phyloP scores from a whole-genome alignment of 2,329 filamentous ascomycete species.

The Colletotrichum sp. region DNA sequence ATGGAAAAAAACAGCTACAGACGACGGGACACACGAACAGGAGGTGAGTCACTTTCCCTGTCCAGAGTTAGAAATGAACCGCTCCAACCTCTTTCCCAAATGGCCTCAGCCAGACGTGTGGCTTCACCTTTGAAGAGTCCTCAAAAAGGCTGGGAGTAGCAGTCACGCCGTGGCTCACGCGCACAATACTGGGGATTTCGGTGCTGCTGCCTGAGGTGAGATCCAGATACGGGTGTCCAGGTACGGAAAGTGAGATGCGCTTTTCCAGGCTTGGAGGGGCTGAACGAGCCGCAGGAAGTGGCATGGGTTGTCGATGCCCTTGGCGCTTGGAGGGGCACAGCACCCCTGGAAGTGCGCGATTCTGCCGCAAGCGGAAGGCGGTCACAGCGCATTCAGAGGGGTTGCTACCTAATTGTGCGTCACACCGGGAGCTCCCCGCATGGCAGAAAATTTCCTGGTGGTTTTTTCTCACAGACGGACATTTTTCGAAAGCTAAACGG shows the following conservation, averaged over 20 bases:
- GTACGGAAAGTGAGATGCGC: background rate
- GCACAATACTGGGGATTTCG: background rate
- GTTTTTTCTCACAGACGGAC: background rate
- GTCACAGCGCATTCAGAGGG: background rate
- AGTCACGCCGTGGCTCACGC: background rate
- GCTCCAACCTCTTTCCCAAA: background rate
- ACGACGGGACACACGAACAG: background rate
- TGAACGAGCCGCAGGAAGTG: background rate
- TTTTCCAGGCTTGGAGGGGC: background rate
- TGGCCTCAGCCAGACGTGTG: conserved; percentile 1
- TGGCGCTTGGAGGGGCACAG: conserved; percentile 2
- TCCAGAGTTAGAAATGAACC: background rate
- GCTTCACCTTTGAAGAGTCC: background rate
- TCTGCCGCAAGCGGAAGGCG: background rate
- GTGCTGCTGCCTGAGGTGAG: conserved; percentile 1
- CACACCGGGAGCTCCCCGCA: conserved; percentile 14
- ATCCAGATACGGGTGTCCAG: background rate
- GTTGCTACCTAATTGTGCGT: conserved; percentile 8
- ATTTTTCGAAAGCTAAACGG: background rate
- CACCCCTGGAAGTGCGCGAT: background rate
- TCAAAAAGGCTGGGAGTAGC: background rate
- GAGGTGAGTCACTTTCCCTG: conserved; percentile 12
- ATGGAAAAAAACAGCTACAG: background rate
- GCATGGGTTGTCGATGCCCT: background rate
- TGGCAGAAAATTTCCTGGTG: conserved; percentile 21